Evolutionary conservation across 2,329 filamentous ascomycete genomes (phyloP), one percentile per base, ranked within the genome.

Genomic region (Nemania sp.): DNA sequence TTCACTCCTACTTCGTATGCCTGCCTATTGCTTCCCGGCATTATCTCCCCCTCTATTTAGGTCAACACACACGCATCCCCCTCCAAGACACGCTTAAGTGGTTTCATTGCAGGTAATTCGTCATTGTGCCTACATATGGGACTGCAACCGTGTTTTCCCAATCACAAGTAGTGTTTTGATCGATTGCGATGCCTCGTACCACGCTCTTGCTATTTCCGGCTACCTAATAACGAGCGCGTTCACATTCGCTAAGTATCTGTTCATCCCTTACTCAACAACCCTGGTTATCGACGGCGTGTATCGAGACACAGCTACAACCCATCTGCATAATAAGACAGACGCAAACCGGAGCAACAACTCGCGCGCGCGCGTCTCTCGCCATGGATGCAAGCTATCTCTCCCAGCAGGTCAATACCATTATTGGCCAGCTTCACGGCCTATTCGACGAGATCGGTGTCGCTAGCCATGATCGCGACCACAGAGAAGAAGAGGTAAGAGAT

Each of bases 381-480:
- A 96, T 97, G 88, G 93, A 97, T 78, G 92, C 93, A 60, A 91
- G 90, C 75, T 96, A 96, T 77, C 83, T 98, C 74, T 90, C 92
- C 70, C 92, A 96, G 76, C 95, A 98, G 85, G 91, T 99, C 79
- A 95, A 92, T 68, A 92, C 86, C 71, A 97, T 97, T 73, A 92
- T 98, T 74, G 87, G 87, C 76, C 92, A 97, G 78, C 85, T 99
- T 63, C 94, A 98, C 78, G 90, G 90, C 67, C 85, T 98, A 59
- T 99, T 97, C 73, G 95, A 99, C 76, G 94, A 99, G 74, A 99
- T 99, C 72, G 95, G 95, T 60, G 90, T 99, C n/a, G 87, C 94
- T 29, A 87, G 81, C 72, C 92, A 97, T 87, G 95, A 98, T 76
- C 90, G 95, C 72, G 92, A 98, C 74, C 83, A 86, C 51, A 85